Base-by-base conservation (phyloP, 768 basidiomycete species). In the Sporobolomyces pararoseus region DNA sequence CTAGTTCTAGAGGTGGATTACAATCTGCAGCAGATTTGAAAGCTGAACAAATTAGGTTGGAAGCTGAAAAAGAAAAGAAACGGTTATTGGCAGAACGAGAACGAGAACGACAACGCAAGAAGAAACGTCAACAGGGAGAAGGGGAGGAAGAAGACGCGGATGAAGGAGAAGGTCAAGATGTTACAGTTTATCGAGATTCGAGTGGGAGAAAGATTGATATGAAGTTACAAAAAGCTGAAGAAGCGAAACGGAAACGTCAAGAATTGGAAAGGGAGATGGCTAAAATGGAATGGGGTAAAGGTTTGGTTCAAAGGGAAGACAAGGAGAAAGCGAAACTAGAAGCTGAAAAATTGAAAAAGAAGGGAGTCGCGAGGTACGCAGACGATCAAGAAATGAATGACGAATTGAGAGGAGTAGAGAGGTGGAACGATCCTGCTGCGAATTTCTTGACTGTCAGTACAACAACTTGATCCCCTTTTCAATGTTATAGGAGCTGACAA, bases 211-310 rank as follows among this genome's bases (percentile, higher is more conserved):
- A 89, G 82, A 89, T 98, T 59, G 93, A 98, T 75, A 85, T 89
- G 60, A 91, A 90, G 77, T 85, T 88, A 2, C 89, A 88, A 34
- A 85, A 84, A 65, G 94, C 90, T 19, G 93, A 94, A 76, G 90
- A 91, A 35, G 88, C 88, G 50, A 82, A 87, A 73, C 78, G 84
- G 79, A 91, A 92, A 76, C 84, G 90, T 27, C 88, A 91, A 77
- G 82, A 83, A 66, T 88, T 93, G 78, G 90, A 96, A 81, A 86
- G 85, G 77, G 91, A 95, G 77, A 89, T 89, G 58, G 82, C 85
- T 78, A 94, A 91, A 82, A 92, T 95, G 90, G 90, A 95, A 78
- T 98, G 96, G 96, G 92, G 91, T 1, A 98, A 95, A 80, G 96
- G 96, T 35, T 77, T 98, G 42, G 89, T 92, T 46, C 96, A 98